Base-by-base conservation (phyloP, 306 rosid genomes). In the Prunus mume region DNA sequence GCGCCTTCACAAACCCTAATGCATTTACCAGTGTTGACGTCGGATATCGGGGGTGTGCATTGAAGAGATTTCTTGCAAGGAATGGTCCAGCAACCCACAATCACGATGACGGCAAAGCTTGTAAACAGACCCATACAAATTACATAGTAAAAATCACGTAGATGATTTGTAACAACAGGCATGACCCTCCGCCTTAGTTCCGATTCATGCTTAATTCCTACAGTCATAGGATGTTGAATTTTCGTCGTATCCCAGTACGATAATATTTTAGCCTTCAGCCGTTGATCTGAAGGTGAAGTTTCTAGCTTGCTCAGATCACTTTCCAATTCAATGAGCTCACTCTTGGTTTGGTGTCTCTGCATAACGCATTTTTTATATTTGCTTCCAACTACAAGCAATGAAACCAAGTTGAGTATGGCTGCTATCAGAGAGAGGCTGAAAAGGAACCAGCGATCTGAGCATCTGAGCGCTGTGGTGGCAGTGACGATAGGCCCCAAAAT, bases 1-100 rank as follows among this genome's bases (percentile, higher is more conserved):
- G 66, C 17, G 11, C 66, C 38, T 11, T 61, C 66, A 27, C 66
- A 61, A 61, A 61, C 38, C 66, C 66, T 61, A 61, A 61, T 62
- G 45, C 67, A 62, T 62, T 30, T 62, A 15, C 7, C 66, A 13
- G 17, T 15, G 54, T 15, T 49, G 54, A 4, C 2, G 3, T 4
- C 11, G 1, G 38, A 3, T 60, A 49, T 12, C 19, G 66, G 66
- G 38, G 12, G 19, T 5, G 3, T 24, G 25, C 19, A 25, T 11
- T 61, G 38, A 61, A 11, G 38, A 11, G 15, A 19, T 12, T 12
- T 62, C 45, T 32, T 62, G 43, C 67, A 28, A 62, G 6, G 19
- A 27, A 62, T n/a, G 10, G 25, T 62, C n/a, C 20, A 62, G 45
- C 67, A 62, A 28, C 19, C 43, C 45, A 28, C 67, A 62, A 2